phyloP scores from a whole-genome alignment of 257 asterid genomes.

The Nyctanthes arbortristis region DNA sequence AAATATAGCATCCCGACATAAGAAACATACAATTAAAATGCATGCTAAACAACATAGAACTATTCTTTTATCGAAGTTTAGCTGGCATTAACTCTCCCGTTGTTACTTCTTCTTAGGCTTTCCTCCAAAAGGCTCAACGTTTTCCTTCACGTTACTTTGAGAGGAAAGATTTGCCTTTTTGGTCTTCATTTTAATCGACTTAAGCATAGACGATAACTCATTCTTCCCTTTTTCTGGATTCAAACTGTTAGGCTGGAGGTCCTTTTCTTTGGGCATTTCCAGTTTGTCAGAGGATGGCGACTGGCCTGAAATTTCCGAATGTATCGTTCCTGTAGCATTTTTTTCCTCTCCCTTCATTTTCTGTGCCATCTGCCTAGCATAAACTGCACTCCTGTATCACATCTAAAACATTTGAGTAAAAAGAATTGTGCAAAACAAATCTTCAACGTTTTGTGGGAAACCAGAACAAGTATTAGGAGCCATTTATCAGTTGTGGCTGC shows the following conservation, averaged over 20 bases:
- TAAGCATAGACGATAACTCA: slow-evolving; percentile 52
- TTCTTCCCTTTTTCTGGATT: slow-evolving; percentile 37
- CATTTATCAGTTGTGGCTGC: not conserved
- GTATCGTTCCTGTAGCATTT: slow-evolving; percentile 15
- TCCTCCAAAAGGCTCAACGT: slow-evolving; percentile 9
- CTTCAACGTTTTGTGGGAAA: not conserved
- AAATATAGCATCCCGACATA: not conserved
- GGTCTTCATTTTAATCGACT: slow-evolving; percentile 60
- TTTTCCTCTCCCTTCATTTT: slow-evolving; percentile 28
- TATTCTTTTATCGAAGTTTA: not conserved
- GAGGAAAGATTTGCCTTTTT: slow-evolving; percentile 35
- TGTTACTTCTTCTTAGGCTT: slow-evolving; percentile 24
- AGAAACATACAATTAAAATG: not conserved
- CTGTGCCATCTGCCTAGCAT: slow-evolving; percentile 43
- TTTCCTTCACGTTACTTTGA: slow-evolving; percentile 28
- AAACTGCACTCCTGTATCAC: slow-evolving; percentile 52
- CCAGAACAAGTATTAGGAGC: not conserved
- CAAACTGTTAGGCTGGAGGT: slow-evolving; percentile 14
- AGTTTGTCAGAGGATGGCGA: slow-evolving; percentile 5
- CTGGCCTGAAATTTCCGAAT: slow-evolving; percentile 6
- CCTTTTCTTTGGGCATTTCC: slow-evolving; percentile 20
- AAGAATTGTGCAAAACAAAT: not conserved
- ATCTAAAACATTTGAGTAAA: slow-evolving; percentile 5
- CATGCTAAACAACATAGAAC: not conserved
- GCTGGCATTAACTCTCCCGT: not conserved